Base-by-base conservation (phyloP, 768 basidiomycete species). In the Trametes punicea region DNA sequence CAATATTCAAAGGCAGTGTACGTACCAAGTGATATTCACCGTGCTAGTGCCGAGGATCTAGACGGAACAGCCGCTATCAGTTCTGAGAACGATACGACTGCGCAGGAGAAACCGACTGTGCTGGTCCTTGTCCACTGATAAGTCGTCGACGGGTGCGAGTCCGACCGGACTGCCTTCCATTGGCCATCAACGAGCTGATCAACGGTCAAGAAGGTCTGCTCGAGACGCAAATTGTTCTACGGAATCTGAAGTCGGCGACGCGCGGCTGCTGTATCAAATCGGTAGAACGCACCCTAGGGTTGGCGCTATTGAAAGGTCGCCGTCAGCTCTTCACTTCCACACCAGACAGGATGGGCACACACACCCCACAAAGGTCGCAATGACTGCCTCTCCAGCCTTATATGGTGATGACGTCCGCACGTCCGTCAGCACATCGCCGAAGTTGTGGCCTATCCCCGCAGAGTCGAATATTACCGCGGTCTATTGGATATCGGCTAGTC, bases 121-220 rank as follows among this genome's bases (percentile, higher is more conserved):
- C 69, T 85, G 11, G 75, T 81, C 68, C 85, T 75, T 21, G 63
- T 69, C 89, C 89, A 90, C 55, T 75, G 74, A 63, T 80, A 89
- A 18, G 75, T 76, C 1, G 88, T 90, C 4, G 86, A 89, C 27
- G 87, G 87, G 67, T 90, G 88, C 18, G 89, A 90, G 70, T 92
- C 90, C 13, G 85, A 83, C 48, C 83, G 77, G 30, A 85, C 80
- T 0, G 76, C 65, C 56, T 57, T 71, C 88, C 87, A 91, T 49
- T 71, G 67, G 21, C 62, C 62, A 26, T 74, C 76, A 15, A 75
- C 69, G 30, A 77, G 68, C 47, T 74, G 77, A 56, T 90, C 86
- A 36, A 91, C 79, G 1, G 77, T 81, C 40, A 91, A 71, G 76
- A 87, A 90, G 1, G 88, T 89, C 40, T 76, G 77, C 63, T 89